A percentile compares a stretch with the other conserved stretches of the same genome.
phyloP scores from a whole-genome alignment of 2,329 filamentous ascomycete species.

The Karstenula rhodostoma region DNA sequence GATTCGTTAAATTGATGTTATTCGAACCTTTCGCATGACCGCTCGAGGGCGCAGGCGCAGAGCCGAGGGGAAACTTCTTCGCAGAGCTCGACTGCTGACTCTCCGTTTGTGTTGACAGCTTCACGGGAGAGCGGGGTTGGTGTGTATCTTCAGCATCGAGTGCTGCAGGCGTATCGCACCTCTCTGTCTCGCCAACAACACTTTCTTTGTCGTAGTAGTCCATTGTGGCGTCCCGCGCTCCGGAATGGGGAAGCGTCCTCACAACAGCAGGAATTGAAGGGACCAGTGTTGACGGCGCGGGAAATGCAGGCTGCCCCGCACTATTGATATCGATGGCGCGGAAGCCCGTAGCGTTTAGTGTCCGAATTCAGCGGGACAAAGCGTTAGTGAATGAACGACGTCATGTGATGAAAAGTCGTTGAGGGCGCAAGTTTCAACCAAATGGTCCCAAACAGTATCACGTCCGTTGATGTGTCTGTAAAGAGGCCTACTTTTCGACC shows the following conservation, averaged over 20 bases:
- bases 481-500: constrained; percentile 6
- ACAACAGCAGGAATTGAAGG: neutral
- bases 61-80: neutral
- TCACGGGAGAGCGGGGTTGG: neutral
- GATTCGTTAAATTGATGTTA: neutral
- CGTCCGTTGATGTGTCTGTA: neutral
- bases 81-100: neutral
- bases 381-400: constrained; percentile 5
- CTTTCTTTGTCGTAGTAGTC: neutral
- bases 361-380: constrained; percentile 1
- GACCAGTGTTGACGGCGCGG: neutral
- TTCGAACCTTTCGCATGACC: neutral
- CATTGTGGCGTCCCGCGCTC: neutral
- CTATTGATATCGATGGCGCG: neutral
- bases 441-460: neutral
- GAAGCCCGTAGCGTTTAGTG: neutral
- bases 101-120: neutral
- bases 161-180: neutral
- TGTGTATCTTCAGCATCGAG: neutral
- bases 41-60: neutral
- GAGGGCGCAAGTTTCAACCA: neutral
- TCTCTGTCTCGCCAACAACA: neutral
- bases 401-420: constrained; percentile 3
- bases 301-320: neutral
- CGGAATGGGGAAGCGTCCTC: neutral